These are phyloP conservation scores for Amanita phalloides DNA, from an alignment of 768 basidiomycete genomes.

Conservation along the genomic window DNA sequence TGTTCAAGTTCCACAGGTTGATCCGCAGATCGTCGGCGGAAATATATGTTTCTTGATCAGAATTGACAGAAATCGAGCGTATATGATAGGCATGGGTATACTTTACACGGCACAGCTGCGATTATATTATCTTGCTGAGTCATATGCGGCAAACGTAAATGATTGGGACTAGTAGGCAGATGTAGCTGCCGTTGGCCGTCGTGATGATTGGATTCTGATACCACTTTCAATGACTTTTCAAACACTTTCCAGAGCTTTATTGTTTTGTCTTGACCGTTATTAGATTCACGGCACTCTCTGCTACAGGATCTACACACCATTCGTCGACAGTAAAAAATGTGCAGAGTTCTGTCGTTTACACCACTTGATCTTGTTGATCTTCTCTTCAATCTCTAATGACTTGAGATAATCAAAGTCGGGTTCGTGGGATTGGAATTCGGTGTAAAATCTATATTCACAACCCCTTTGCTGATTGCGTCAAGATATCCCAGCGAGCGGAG, in stretches of 20 bases:
- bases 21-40: constrained; percentile 97
- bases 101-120: constrained; percentile 96
- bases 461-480: constrained; percentile 78
- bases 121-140: constrained; percentile 94
- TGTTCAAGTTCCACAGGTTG: constrained; percentile 98
- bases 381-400: constrained; percentile 99
- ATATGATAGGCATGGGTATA: constrained; percentile 99
- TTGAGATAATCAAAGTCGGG: constrained; percentile 99
- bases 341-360: constrained; percentile 96
- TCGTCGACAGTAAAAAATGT: constrained; percentile 94
- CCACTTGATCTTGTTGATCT: constrained; percentile 99
- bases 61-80: constrained; percentile 99
- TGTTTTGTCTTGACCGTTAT: constrained; percentile 73
- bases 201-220: constrained; percentile 91
- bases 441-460: constrained; percentile 99
- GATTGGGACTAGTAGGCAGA: constrained; percentile 42
- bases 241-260: constrained; percentile 99
- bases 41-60: constrained; percentile 98
- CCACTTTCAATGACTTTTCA: constrained; percentile 91
- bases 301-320: constrained; percentile 49
- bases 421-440: constrained; percentile 99
- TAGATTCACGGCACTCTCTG: constrained; percentile 1
- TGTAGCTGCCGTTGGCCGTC: constrained; percentile 67
- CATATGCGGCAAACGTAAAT: constrained; percentile 85
- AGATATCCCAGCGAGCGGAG: constrained; percentile 11